phyloP scores from a whole-genome alignment of 352 stramenopile species.

The Phytopythium sindhum region DNA sequence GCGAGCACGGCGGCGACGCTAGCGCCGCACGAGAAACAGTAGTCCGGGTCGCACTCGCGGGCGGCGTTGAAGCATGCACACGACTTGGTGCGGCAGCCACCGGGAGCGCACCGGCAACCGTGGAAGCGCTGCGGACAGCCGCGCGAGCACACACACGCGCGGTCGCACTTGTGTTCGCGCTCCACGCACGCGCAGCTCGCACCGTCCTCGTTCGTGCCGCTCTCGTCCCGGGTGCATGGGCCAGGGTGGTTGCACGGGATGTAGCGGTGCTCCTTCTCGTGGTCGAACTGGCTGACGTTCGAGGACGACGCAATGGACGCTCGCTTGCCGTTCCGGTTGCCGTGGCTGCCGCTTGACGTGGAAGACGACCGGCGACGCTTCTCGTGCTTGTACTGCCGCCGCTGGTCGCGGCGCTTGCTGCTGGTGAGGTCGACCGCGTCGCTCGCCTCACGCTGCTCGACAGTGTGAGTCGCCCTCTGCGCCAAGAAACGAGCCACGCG shows the following conservation, averaged over 20 bases:
- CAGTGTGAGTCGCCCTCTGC: not conserved
- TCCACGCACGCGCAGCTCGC: conserved; percentile 43
- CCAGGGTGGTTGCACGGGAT: conserved; percentile 59
- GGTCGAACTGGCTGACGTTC: conserved; percentile 29
- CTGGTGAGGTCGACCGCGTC: conserved; percentile 7
- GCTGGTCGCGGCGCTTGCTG: conserved; percentile 1
- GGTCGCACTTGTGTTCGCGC: conserved; percentile 54
- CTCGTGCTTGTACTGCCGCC: conserved; percentile 6
- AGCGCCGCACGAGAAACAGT: conserved; percentile 66
- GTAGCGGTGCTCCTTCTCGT: conserved; percentile 53
- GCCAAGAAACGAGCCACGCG: conserved; percentile 29
- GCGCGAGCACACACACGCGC: conserved; percentile 53
- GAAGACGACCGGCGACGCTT: conserved; percentile 3
- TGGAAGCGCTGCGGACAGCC: conserved; percentile 65
- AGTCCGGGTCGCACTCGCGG: conserved; percentile 72
- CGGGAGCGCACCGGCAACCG: conserved; percentile 56
- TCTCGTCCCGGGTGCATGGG: conserved; percentile 28
- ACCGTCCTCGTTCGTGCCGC: not conserved
- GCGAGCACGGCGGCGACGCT: conserved; percentile 57
- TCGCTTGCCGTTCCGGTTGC: not conserved
- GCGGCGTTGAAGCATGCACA: conserved; percentile 53
- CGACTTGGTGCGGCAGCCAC: conserved; percentile 46
- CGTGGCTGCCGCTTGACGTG: not conserved
- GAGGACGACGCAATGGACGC: conserved; percentile 27
- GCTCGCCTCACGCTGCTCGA: conserved; percentile 4